phyloP scores from a whole-genome alignment of 768 basidiomycete genomes.

The Nidularia sp. region DNA sequence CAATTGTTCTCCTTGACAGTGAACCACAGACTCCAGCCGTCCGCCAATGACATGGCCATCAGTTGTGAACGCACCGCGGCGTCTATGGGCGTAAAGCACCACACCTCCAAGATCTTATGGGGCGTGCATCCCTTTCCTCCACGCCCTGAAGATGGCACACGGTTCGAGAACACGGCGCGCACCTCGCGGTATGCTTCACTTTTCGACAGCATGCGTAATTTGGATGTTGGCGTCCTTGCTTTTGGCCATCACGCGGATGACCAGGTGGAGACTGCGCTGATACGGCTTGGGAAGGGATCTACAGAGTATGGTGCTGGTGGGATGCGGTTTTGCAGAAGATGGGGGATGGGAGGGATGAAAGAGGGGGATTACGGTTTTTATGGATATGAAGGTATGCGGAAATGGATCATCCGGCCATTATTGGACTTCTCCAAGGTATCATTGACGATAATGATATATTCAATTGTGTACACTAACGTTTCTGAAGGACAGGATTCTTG shows the following conservation, averaged over 20 bases:
- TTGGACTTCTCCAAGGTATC: conserved; percentile 65
- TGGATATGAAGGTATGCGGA: conserved; percentile 55
- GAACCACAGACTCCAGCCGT: conserved; percentile 64
- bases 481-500: conserved; percentile 71
- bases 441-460: neutral
- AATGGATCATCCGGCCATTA: conserved; percentile 72
- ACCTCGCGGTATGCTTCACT: conserved; percentile 46
- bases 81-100: conserved; percentile 41
- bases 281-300: conserved; percentile 61
- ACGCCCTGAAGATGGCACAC: conserved; percentile 28
- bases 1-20: conserved; percentile 57
- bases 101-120: conserved; percentile 54
- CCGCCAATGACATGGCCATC: conserved; percentile 52
- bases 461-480: conserved; percentile 1
- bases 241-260: conserved; percentile 81
- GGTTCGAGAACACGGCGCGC: conserved; percentile 58
- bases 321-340: conserved; percentile 64
- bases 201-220: conserved; percentile 30
- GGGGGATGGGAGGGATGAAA: conserved; percentile 66
- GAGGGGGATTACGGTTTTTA: conserved; percentile 30
- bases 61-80: conserved; percentile 39
- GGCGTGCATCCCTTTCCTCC: conserved; percentile 44
- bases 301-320: conserved; percentile 55
- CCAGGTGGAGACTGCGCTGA: conserved; percentile 76
- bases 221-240: conserved; percentile 41